Percentiles rank a stretch among this genome's conserved stretches.
These are phyloP conservation scores for Zygosaccharomyces kombuchaensis DNA, from an alignment of 805 yeast species.

Conservation along the genomic window DNA sequence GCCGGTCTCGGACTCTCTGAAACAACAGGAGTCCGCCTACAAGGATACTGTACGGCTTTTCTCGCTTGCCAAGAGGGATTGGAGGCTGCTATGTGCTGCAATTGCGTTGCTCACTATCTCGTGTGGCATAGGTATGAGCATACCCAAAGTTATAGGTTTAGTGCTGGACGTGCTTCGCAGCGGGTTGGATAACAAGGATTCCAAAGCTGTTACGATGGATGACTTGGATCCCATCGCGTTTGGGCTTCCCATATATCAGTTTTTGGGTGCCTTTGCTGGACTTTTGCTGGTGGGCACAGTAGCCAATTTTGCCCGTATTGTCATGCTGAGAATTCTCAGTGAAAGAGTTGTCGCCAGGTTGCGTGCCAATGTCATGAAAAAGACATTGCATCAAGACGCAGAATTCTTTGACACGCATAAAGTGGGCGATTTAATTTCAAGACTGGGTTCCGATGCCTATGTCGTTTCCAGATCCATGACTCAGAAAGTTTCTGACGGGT, in stretches of 20 bases:
- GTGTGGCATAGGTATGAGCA: conserved; percentile 47
- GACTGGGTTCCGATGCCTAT: conserved; percentile 85
- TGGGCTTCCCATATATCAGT: conserved; percentile 53
- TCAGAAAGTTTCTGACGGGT: conserved; percentile 88
- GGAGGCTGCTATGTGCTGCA: conserved; percentile 42
- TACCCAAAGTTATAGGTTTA: conserved; percentile 54
- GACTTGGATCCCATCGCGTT: conserved; percentile 36
- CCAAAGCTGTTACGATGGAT: conserved; percentile 25
- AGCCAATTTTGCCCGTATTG: conserved; percentile 70
- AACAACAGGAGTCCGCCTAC: conserved; percentile 21
- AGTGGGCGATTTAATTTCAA: conserved; percentile 88
- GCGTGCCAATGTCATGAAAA: conserved; percentile 70
- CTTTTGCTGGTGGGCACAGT: conserved; percentile 61
- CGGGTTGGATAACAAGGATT: conserved; percentile 20
- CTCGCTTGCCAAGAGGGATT: conserved; percentile 43
- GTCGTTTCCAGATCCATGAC: conserved; percentile 85
- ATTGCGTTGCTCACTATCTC: conserved; percentile 43
- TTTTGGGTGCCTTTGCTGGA: conserved; percentile 53
- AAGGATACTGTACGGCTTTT: conserved; percentile 40
- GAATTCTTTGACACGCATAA: conserved; percentile 92
- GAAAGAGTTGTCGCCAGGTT: conserved; percentile 83
- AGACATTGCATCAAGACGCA: conserved; percentile 80
- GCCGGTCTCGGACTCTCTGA: neutral
- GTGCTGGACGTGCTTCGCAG: conserved; percentile 46
- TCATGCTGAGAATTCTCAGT: conserved; percentile 54